Conservation (phyloP, 345 rosid genomes). For the Angophora floribunda region DNA sequence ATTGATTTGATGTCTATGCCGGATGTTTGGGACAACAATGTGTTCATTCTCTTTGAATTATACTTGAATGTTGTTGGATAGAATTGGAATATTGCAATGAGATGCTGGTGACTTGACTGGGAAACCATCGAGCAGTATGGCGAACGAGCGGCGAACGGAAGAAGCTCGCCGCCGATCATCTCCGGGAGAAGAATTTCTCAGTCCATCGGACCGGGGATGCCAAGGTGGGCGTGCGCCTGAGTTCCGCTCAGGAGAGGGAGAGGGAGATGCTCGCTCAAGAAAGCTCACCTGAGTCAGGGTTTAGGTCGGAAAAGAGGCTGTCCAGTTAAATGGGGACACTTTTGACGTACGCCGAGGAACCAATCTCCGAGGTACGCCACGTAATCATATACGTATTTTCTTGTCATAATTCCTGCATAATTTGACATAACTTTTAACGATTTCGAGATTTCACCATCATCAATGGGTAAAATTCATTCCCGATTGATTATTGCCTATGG, state of each 20-base stretch:
- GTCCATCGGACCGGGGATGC: not conserved
- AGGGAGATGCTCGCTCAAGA: not conserved
- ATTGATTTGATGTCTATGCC: not conserved
- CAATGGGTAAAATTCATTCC: not conserved
- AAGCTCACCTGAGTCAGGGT: not conserved
- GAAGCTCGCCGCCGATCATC: not conserved
- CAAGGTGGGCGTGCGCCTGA: not conserved
- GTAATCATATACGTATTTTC: not conserved
- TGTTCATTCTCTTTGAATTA: not conserved
- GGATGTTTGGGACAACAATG: not conserved
- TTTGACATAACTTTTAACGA: not conserved
- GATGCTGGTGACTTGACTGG: not conserved
- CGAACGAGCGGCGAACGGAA: not conserved
- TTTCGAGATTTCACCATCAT: not conserved
- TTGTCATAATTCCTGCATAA: not conserved
- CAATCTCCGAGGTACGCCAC: not conserved
- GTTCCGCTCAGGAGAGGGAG: not conserved
- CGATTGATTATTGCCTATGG: rapidly evolving
- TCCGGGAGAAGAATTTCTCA: not conserved
- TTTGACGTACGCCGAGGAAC: not conserved
- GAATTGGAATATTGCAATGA: not conserved
- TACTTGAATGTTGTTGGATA: not conserved
- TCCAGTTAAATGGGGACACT: not conserved
- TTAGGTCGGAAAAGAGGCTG: not conserved
- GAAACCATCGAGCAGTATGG: not conserved